Conservation (phyloP, 441 rosid genomes). For the Pelargonium fulgidum region DNA sequence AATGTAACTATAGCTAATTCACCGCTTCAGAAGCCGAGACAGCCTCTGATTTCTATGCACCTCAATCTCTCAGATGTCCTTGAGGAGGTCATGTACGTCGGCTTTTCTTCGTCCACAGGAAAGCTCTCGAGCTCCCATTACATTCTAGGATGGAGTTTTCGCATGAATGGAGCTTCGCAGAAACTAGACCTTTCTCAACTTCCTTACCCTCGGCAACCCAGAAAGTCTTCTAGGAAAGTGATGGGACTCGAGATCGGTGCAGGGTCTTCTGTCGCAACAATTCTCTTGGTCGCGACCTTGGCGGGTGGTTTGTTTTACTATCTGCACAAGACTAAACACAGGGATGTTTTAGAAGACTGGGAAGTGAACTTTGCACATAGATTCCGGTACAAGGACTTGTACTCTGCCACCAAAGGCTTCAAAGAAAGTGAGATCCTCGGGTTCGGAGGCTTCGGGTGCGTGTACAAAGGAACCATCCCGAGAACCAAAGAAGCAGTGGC, state of each 20-base stretch:
- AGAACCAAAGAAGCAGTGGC: slow-evolving; percentile 30
- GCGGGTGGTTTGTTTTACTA: background rate
- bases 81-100: background rate
- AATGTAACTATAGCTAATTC: background rate
- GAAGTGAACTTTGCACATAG: slow-evolving; percentile 38
- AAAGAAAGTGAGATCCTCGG: slow-evolving; percentile 37
- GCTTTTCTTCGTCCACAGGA: background rate
- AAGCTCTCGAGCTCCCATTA: background rate
- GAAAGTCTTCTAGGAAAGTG: background rate
- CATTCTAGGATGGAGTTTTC: background rate
- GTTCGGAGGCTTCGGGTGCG: slow-evolving; percentile 37
- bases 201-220: background rate
- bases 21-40: background rate
- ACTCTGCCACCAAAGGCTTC: slow-evolving; percentile 39
- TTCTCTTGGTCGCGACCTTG: background rate
- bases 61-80: background rate
- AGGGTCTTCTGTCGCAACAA: background rate
- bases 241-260: background rate
- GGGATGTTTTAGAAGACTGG: slow-evolving; percentile 43
- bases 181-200: background rate
- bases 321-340: slow-evolving; percentile 23
- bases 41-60: background rate
- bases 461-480: slow-evolving; percentile 31
- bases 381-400: slow-evolving; percentile 38
- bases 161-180: background rate